Evolutionary conservation across 2,329 filamentous ascomycete species (phyloP), one percentile per base, ranked within the genome.

Genomic region (Fusarium palustre): DNA sequence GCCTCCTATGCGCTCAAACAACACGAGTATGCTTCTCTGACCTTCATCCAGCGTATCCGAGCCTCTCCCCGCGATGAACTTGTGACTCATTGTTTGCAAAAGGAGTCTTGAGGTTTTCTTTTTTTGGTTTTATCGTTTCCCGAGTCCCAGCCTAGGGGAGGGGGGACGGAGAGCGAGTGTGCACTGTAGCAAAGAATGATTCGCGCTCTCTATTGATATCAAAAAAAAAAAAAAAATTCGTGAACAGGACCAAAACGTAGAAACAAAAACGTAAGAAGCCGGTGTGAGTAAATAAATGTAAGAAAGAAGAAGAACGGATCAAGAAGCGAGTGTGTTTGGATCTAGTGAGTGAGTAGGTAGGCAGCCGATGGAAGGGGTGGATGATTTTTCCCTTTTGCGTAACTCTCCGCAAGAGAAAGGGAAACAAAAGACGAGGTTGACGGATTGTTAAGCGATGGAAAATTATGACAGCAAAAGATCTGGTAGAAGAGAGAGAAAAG

Each of bases 1-100:
- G 12, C 86, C 86, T 33, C 87, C 87, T 45, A 83, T 78, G 63
- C 86, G 81, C 76, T 88, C 87, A 50, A 87, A 78, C 45, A 80
- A 74, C 22, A 84, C 80, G 45, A 87, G 80, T 11, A 79, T 79
- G 16, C 77, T 68, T 53, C 81, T 77, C 68, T 86, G 78, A 6
- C 76, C 63, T 10, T 66, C 46, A 1, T 76, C 74, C n/a, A 85
- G 73, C 30, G 68, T 55, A 66, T 79, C 75, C n/a, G 64, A 60
- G 16, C 46, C 54, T 41, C 72, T 62, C 11, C 47, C 48, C 34
- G 57, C 48, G 53, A 75, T 41, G 34, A 75, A 65, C 33, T 61
- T 55, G 22, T 53, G 52, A 34, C 58, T 28, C 68, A 69, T 64
- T 39, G 39, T 46, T 16, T 9, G 5, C 15, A 18, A 28, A 7